Percentiles rank a stretch among this genome's conserved stretches.
phyloP scores from a whole-genome alignment of 352 stramenopile genomes.

The Phytophthora hybrid region DNA sequence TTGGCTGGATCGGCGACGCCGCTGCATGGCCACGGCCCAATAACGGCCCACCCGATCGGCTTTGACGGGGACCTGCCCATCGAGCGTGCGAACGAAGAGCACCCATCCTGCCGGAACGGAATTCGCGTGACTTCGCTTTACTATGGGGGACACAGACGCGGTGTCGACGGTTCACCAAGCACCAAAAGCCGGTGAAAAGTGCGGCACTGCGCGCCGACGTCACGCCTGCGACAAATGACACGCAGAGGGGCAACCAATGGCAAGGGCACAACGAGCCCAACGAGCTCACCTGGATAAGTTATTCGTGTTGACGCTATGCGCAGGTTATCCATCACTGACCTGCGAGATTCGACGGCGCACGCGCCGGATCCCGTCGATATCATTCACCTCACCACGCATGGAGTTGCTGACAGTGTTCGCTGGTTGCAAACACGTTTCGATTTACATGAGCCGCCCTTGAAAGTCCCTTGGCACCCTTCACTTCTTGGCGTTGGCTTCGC shows the following conservation, averaged over 20 bases:
- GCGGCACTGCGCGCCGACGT: conserved; percentile 11
- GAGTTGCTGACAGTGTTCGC: conserved; percentile 11
- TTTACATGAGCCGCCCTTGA: conserved; percentile 12
- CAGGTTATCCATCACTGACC: conserved; percentile 27
- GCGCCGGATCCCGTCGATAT: background rate
- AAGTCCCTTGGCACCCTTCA: background rate
- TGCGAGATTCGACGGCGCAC: conserved; percentile 23
- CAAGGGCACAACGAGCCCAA: background rate
- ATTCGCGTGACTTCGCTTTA: conserved; percentile 13
- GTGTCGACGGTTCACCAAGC: conserved; percentile 28
- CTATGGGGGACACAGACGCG: conserved; percentile 16
- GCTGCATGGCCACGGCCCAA: conserved; percentile 22
- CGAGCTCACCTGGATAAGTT: conserved; percentile 14
- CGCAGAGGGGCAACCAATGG: conserved; percentile 20
- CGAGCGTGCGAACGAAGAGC: background rate
- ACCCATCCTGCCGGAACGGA: background rate
- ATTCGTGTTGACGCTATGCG: conserved; percentile 31
- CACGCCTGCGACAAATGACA: conserved; percentile 27
- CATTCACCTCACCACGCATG: conserved; percentile 8
- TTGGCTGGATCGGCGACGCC: conserved; percentile 24
- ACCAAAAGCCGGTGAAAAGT: conserved; percentile 22
- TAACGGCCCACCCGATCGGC: background rate
- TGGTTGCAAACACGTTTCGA: background rate
- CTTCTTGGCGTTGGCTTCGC: conserved; percentile 24
- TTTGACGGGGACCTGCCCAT: conserved; percentile 24